Conservation (phyloP, 495 filamentous ascomycete genomes). For the Podospora bellae-mahoneyi region DNA sequence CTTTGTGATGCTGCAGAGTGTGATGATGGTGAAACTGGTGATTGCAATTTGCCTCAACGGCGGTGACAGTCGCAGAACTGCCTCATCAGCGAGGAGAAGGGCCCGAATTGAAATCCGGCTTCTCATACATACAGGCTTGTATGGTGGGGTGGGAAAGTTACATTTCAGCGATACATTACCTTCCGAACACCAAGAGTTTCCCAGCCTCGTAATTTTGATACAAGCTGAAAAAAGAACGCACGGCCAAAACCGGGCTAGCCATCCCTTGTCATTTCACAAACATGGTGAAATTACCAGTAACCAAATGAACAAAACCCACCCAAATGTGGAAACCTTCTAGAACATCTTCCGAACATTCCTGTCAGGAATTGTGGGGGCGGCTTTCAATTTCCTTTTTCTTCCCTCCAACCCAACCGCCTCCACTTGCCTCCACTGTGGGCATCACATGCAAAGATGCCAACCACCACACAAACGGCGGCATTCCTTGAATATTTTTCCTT, state of each 20-base stretch:
- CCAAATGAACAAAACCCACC: background rate
- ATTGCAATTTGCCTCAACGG: background rate
- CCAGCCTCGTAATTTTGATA: background rate
- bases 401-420: background rate
- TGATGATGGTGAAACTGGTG: background rate
- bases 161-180: background rate
- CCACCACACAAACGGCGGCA: background rate
- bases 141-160: background rate
- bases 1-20: background rate
- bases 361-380: background rate
- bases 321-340: background rate
- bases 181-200: background rate
- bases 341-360: background rate
- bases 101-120: background rate
- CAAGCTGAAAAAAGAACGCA: background rate
- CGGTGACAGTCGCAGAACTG: background rate
- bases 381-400: background rate
- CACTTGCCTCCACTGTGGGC: background rate
- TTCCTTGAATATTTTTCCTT: background rate
- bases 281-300: background rate
- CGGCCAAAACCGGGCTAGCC: background rate
- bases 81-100: background rate
- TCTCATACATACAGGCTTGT: background rate
- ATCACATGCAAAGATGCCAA: background rate
- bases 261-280: background rate